phyloP scores from a whole-genome alignment of 2,329 filamentous ascomycete species.

The Eutypella sp. region DNA sequence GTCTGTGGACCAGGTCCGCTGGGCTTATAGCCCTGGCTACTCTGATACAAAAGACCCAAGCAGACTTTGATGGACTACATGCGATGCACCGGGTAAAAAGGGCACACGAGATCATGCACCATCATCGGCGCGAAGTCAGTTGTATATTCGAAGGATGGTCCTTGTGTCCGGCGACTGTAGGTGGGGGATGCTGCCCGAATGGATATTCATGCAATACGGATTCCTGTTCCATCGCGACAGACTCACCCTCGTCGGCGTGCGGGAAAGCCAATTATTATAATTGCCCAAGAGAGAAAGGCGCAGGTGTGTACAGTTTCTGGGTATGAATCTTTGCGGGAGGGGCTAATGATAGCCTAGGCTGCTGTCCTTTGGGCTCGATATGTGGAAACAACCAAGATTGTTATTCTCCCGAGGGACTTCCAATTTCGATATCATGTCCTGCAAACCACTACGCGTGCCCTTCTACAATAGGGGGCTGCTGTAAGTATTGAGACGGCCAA shows the following conservation, averaged over 20 bases:
- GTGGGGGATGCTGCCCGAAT: constrained; percentile 44
- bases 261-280: constrained; percentile 31
- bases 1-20: constrained; percentile 10
- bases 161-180: constrained; percentile 18
- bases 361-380: constrained; percentile 40
- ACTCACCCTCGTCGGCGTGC: constrained; percentile 34
- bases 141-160: constrained; percentile 17
- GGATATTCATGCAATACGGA: constrained; percentile 43
- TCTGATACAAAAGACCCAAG: constrained; percentile 6
- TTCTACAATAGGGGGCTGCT: constrained; percentile 48
- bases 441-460: constrained; percentile 44
- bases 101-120: constrained; percentile 14
- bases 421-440: constrained; percentile 38
- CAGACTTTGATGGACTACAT: constrained; percentile 10
- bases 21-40: constrained; percentile 12
- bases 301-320: constrained; percentile 10
- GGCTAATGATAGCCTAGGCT: constrained; percentile 18
- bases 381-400: constrained; percentile 39
- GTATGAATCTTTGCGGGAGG: constrained; percentile 23
- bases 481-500: too few species aligned
- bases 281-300: constrained; percentile 35
- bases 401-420: constrained; percentile 36
- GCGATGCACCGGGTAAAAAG: constrained; percentile 22
- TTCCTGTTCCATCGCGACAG: constrained; percentile 43
- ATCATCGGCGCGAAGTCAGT: constrained; percentile 20